These are phyloP conservation scores for Hymenoscyphus scutula DNA, from an alignment of 2,329 filamentous ascomycete genomes.

Conservation along the genomic window DNA sequence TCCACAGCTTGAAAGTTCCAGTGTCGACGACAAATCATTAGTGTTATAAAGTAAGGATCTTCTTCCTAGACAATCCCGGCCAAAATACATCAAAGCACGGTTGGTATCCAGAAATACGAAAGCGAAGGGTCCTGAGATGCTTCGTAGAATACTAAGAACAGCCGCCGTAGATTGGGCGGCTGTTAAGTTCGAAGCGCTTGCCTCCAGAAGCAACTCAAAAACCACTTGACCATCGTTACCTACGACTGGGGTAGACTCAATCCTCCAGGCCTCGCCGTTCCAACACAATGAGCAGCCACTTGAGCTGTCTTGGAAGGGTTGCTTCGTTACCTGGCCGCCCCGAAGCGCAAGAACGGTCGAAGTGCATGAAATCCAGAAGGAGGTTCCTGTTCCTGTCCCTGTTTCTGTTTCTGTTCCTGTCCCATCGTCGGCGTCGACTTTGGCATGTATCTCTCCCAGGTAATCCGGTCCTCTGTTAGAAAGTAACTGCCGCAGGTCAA, in stretches of 20 bases:
- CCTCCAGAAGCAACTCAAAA: constrained; percentile 54
- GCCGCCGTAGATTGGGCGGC: constrained; percentile 31
- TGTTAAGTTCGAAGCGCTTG: constrained; percentile 28
- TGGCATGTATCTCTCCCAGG: constrained; percentile 43
- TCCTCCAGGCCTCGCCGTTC: constrained; percentile 95
- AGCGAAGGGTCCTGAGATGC: constrained; percentile 79
- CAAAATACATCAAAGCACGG: constrained; percentile 68
- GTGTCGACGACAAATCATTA: constrained; percentile 39
- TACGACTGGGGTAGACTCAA: constrained; percentile 54
- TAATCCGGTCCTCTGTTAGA: constrained; percentile 60
- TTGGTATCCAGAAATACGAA: constrained; percentile 76
- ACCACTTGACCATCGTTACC: constrained; percentile 79
- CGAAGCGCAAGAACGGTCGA: constrained; percentile 92
- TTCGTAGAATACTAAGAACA: constrained; percentile 54
- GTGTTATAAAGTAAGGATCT: constrained; percentile 70
- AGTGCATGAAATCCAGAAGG: constrained; percentile 58
- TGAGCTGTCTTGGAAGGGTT: constrained; percentile 64
- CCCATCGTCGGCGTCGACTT: constrained; percentile 30
- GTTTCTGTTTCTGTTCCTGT: constrained; percentile 7
- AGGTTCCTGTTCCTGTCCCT: constrained; percentile 16
- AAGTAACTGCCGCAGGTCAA: constrained; percentile 46
- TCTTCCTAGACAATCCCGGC: constrained; percentile 81
- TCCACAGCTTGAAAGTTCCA: constrained; percentile 71
- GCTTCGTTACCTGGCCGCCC: constrained; percentile 58
- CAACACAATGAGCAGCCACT: constrained; percentile 77